These are phyloP conservation scores for Colletotrichum eleusines DNA, from an alignment of 2,329 filamentous ascomycete genomes.

Conservation along the genomic window DNA sequence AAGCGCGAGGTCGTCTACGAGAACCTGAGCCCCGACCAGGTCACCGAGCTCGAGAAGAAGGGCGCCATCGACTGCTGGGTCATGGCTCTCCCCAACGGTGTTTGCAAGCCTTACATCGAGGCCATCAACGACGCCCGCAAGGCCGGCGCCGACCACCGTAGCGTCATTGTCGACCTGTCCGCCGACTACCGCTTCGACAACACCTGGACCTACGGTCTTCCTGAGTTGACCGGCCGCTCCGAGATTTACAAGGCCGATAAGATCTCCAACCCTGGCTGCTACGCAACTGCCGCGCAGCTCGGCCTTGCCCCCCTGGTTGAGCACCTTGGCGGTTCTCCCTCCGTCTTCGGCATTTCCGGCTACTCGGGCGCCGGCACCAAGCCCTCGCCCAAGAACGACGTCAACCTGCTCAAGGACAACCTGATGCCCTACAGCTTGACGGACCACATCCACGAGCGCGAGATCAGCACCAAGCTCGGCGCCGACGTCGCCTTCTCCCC, in stretches of 20 bases:
- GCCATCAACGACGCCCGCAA: slow-evolving; percentile 81
- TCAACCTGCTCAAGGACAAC: slow-evolving; percentile 85
- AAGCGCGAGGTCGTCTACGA: slow-evolving; percentile 95
- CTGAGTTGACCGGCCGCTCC: slow-evolving; percentile 83
- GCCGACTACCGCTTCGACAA: slow-evolving; percentile 94
- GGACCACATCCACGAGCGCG: slow-evolving; percentile 94
- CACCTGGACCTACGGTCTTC: slow-evolving; percentile 89
- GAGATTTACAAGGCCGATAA: slow-evolving; percentile 82
- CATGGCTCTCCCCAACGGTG: slow-evolving; percentile 95
- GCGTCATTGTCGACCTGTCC: slow-evolving; percentile 92
- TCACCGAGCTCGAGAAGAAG: slow-evolving; percentile 84
- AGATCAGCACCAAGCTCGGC: slow-evolving; percentile 85
- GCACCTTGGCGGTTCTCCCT: slow-evolving; percentile 81
- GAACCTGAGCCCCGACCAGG: slow-evolving; percentile 88
- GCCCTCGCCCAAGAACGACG: slow-evolving; percentile 93
- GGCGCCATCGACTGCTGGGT: slow-evolving; percentile 96
- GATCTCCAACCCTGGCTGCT: slow-evolving; percentile 95
- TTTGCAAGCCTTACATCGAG: slow-evolving; percentile 94
- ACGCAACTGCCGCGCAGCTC: slow-evolving; percentile 92
- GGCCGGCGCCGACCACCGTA: slow-evolving; percentile 63
- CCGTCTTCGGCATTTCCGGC: slow-evolving; percentile 90
- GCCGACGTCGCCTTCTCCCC: slow-evolving; percentile 85
- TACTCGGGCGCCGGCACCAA: slow-evolving; percentile 97
- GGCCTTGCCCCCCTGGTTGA: slow-evolving; percentile 86
- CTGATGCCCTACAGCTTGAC: slow-evolving; percentile 92